These are phyloP conservation scores for Ascochyta lentis DNA, from an alignment of 2,329 filamentous ascomycete genomes.

Conservation along the genomic window DNA sequence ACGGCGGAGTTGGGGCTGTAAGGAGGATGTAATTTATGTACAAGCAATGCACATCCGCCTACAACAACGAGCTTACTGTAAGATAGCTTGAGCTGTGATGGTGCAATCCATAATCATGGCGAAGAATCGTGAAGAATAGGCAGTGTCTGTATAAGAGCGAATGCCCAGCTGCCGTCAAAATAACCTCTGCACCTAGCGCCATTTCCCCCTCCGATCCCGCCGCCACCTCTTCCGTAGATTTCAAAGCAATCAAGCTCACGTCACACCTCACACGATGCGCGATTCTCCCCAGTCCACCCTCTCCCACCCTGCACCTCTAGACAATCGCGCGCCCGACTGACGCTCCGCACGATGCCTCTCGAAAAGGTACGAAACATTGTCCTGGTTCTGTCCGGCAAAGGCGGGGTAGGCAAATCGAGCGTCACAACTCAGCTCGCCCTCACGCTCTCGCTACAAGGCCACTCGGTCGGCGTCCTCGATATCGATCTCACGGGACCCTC, in stretches of 20 bases:
- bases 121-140: neutral
- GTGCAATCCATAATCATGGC: neutral
- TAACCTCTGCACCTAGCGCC: conserved; percentile 10
- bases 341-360: conserved; percentile 66
- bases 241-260: conserved; percentile 37
- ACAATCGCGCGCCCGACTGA: conserved; percentile 31
- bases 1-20: conserved; percentile 24
- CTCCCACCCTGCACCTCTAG: neutral
- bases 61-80: neutral
- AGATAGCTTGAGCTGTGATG: neutral
- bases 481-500: conserved; percentile 96
- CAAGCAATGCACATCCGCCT: conserved; percentile 18
- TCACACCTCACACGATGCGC: conserved; percentile 22
- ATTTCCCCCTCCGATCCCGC: conserved; percentile 32
- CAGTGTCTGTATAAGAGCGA: neutral
- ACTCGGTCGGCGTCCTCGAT: conserved; percentile 93
- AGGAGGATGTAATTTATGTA: conserved; percentile 23
- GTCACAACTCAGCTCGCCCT: conserved; percentile 96
- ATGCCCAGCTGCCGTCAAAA: neutral
- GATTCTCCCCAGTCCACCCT: neutral
- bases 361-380: conserved; percentile 77
- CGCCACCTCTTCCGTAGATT: conserved; percentile 36
- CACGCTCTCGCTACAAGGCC: conserved; percentile 81
- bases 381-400: conserved; percentile 92
- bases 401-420: conserved; percentile 96